A percentile compares a stretch with the other conserved stretches of the same genome.
phyloP scores from a whole-genome alignment of 2,329 filamentous ascomycete species.

The Acrocalymma vagum region DNA sequence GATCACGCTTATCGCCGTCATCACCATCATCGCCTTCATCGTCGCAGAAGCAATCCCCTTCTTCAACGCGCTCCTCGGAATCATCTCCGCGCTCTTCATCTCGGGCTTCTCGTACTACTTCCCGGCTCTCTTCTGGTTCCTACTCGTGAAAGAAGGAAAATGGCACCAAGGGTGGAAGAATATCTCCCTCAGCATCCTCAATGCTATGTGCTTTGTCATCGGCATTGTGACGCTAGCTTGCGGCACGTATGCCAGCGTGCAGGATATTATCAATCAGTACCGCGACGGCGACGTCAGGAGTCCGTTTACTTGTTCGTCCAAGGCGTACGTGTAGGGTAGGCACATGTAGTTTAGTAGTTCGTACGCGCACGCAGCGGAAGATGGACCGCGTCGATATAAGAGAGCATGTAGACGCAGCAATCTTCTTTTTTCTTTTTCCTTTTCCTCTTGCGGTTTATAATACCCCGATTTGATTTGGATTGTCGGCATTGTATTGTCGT shows the following conservation, averaged over 20 bases:
- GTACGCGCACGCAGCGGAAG: too few relatives aligned
- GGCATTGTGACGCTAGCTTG: constrained; percentile 44
- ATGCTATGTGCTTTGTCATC: constrained; percentile 36
- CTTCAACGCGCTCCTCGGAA: constrained; percentile 73
- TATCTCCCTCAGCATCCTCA: constrained; percentile 38
- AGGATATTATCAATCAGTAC: constrained; percentile 55
- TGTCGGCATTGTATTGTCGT: too few relatives aligned
- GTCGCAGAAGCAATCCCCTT: constrained; percentile 76
- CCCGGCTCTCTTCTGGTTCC: constrained; percentile 49
- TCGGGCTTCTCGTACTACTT: constrained; percentile 70
- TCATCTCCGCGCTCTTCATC: constrained; percentile 70
- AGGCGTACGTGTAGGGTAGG: constrained; percentile 41
- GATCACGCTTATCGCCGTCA: constrained; percentile 62
- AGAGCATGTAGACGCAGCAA: too few relatives aligned
- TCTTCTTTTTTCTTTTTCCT: too few relatives aligned
- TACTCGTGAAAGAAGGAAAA: constrained; percentile 52
- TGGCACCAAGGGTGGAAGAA: constrained; percentile 48
- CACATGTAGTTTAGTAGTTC: too few relatives aligned
- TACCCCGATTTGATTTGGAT: too few relatives aligned
- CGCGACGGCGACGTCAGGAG: constrained; percentile 45
- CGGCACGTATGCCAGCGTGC: constrained; percentile 55
- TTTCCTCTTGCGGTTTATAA: too few relatives aligned
- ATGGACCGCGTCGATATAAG: too few relatives aligned
- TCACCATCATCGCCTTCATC: constrained; percentile 72
- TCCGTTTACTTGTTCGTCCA: constrained; percentile 50